A percentile compares a stretch with the other conserved stretches of the same genome.
Evolutionary conservation across 2,329 filamentous ascomycete genomes (phyloP).

Genomic region (Volutella citrinella): DNA sequence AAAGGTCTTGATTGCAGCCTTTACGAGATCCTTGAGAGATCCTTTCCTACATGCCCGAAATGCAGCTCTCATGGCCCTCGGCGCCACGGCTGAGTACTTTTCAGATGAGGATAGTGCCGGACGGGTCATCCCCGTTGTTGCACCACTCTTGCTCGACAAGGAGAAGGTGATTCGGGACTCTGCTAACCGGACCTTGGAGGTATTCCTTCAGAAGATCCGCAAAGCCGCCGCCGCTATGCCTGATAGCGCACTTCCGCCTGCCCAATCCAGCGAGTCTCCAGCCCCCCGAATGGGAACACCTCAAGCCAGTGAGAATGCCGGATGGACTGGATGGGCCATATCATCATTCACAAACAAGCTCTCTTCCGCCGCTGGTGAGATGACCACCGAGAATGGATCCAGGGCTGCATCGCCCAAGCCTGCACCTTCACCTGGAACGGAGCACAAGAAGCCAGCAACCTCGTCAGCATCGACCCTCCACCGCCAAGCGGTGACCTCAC

Average conservation of each 20-base stretch:
- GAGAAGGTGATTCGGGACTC: conserved; percentile 94
- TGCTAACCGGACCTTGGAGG: conserved; percentile 82
- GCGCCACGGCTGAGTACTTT: conserved; percentile 83
- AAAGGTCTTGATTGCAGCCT: conserved; percentile 92
- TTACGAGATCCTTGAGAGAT: conserved; percentile 83
- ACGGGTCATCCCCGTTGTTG: conserved; percentile 80
- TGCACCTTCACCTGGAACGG: conserved; percentile 37
- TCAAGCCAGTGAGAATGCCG: conserved; percentile 53
- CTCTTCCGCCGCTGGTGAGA: conserved; percentile 79
- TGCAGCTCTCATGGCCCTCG: conserved; percentile 80
- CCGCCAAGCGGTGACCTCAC: conserved; percentile 56
- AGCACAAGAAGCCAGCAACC: conserved; percentile 35
- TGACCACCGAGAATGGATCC: conserved; percentile 57
- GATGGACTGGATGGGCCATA: conserved; percentile 95
- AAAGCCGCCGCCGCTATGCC: conserved; percentile 77
- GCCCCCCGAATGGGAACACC: conserved; percentile 78
- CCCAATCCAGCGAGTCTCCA: conserved; percentile 48
- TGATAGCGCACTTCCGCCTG: conserved; percentile 72
- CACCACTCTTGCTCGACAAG: conserved; percentile 84
- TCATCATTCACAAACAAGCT: conserved; percentile 98
- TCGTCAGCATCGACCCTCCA: conserved; percentile 59
- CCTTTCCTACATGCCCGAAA: conserved; percentile 94
- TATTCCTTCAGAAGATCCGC: conserved; percentile 78
- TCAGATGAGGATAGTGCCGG: conserved; percentile 84
- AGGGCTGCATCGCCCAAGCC: conserved; percentile 41